Evolutionary conservation across 805 yeast genomes (phyloP).

Genomic region (Teunomyces cretensis): DNA sequence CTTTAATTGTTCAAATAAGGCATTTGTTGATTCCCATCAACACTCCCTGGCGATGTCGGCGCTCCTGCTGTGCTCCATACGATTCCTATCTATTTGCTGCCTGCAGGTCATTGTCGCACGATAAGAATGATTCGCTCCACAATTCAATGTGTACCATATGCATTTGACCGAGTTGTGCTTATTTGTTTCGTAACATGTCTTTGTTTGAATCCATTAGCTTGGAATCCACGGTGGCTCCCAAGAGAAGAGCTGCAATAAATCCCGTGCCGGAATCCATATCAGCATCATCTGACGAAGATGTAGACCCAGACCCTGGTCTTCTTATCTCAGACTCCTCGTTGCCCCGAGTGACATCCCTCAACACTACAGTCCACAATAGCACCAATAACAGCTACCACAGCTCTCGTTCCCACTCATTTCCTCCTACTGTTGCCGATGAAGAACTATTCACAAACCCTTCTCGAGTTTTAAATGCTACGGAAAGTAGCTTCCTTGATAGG

Average conservation of each 20-base stretch:
- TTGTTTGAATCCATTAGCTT: slow-evolving; percentile 17
- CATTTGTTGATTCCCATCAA: too few relatives aligned
- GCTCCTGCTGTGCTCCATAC: too few relatives aligned
- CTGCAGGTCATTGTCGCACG: neutral
- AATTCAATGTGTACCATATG: neutral
- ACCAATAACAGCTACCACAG: neutral
- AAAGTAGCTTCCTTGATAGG: neutral
- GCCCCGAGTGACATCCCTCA: slow-evolving; percentile 3
- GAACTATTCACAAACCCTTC: slow-evolving; percentile 22
- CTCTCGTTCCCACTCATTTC: neutral
- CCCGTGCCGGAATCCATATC: slow-evolving; percentile 6
- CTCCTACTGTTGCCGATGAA: slow-evolving; percentile 11
- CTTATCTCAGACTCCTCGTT: slow-evolving; percentile 10
- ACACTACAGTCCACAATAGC: slow-evolving; percentile 3
- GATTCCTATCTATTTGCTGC: too few relatives aligned
- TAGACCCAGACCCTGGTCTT: slow-evolving; percentile 15
- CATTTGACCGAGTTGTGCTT: neutral
- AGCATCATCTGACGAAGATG: slow-evolving; percentile 14
- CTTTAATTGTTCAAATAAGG: too few relatives aligned
- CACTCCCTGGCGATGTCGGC: too few relatives aligned
- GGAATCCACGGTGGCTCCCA: slow-evolving; percentile 8
- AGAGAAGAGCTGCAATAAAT: neutral
- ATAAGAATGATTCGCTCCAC: neutral
- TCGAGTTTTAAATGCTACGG: slow-evolving; percentile 6
- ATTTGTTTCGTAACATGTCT: neutral